These are phyloP conservation scores for Apiospora aurea DNA, from an alignment of 2,329 filamentous ascomycete genomes.

Conservation along the genomic window DNA sequence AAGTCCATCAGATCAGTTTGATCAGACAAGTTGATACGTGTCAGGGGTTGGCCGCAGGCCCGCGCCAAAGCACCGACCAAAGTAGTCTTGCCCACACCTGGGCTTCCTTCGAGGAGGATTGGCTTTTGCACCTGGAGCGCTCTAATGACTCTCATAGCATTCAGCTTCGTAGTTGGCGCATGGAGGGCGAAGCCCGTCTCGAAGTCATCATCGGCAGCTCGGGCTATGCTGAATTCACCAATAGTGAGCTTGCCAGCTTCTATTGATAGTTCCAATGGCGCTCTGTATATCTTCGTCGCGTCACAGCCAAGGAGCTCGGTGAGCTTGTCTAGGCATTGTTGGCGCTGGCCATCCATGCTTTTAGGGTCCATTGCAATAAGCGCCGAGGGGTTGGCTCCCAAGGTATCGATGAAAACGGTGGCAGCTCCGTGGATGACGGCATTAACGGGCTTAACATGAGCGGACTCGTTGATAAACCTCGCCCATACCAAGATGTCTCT, in stretches of 20 bases:
- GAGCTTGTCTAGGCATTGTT: slow-evolving; percentile 76
- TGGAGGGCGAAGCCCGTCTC: slow-evolving; percentile 78
- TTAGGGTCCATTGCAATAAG: slow-evolving; percentile 76
- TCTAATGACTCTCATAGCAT: slow-evolving; percentile 88
- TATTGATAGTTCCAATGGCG: slow-evolving; percentile 64
- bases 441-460: slow-evolving; percentile 48
- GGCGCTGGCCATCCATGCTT: slow-evolving; percentile 74
- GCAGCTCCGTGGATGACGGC: slow-evolving; percentile 82
- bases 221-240: slow-evolving; percentile 76
- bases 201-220: slow-evolving; percentile 54
- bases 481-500: slow-evolving; percentile 94
- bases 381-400: slow-evolving; percentile 93
- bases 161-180: slow-evolving; percentile 87
- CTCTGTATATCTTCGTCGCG: slow-evolving; percentile 69
- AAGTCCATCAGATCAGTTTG: slow-evolving; percentile 98
- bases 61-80: slow-evolving; percentile 85
- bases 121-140: slow-evolving; percentile 90
- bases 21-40: slow-evolving; percentile 95
- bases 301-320: slow-evolving; percentile 70
- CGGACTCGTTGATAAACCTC: slow-evolving; percentile 81
- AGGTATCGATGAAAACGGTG: slow-evolving; percentile 93
- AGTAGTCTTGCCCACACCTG: slow-evolving; percentile 98
- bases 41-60: slow-evolving; percentile 81
- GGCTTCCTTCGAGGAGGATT: slow-evolving; percentile 92
- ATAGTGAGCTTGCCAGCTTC: slow-evolving; percentile 65